Evolutionary conservation across 2,329 filamentous ascomycete genomes (phyloP).

Genomic region (Talaromyces amestolkiae): DNA sequence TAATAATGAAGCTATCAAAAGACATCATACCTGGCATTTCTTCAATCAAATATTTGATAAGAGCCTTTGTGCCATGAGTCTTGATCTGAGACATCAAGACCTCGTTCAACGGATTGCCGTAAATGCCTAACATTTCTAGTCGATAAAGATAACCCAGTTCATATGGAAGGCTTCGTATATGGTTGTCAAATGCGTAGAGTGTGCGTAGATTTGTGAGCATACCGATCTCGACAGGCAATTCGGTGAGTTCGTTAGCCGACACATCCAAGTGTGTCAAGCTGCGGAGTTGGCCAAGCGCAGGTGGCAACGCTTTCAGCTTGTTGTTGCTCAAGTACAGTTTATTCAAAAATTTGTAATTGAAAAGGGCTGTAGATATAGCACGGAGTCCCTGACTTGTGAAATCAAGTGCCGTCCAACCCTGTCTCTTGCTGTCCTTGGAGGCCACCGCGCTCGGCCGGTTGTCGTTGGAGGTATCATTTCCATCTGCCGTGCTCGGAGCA

Average conservation of each 20-base stretch:
- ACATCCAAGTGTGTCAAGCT: conserved; percentile 80
- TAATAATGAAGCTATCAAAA: conserved; percentile 14
- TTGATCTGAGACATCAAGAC: conserved; percentile 77
- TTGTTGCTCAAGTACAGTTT: conserved; percentile 94
- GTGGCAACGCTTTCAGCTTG: conserved; percentile 75
- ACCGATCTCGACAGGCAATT: conserved; percentile 84
- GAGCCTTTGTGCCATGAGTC: conserved; percentile 79
- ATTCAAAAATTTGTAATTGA: conserved; percentile 83
- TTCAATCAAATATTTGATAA: conserved; percentile 81
- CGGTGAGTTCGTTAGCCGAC: conserved; percentile 79
- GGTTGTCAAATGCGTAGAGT: conserved; percentile 85
- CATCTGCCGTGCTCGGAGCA: conserved; percentile 49
- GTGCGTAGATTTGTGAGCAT: conserved; percentile 93
- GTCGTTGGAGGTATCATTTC: conserved; percentile 51
- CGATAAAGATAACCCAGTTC: conserved; percentile 88
- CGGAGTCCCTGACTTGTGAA: conserved; percentile 93
- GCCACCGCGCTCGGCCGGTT: conserved; percentile 65
- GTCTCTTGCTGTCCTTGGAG: conserved; percentile 56
- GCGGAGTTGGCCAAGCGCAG: conserved; percentile 76
- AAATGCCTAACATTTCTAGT: conserved; percentile 83
- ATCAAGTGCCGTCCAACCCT: conserved; percentile 91
- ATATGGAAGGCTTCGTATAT: conserved; percentile 74
- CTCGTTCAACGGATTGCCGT: conserved; percentile 81
- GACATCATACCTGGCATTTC: conserved; percentile 70
- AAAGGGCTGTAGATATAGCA: conserved; percentile 74